Conservation (phyloP, 2,329 filamentous ascomycete genomes). For the Dendrostoma leiphaemia region DNA sequence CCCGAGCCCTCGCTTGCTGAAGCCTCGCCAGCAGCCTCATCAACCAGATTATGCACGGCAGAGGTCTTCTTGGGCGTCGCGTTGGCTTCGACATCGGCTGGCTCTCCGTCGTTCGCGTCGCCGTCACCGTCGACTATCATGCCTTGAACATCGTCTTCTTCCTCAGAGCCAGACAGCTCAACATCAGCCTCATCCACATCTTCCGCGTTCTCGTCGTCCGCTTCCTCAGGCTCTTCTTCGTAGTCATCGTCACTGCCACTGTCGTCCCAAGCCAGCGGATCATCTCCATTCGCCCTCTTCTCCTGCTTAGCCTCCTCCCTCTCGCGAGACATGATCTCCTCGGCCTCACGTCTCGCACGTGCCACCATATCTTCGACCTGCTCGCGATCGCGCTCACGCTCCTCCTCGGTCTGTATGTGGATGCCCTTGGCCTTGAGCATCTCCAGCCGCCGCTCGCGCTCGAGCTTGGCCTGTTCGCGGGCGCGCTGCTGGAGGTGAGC, state of each 20-base stretch:
- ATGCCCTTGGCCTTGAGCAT: conserved; percentile 78
- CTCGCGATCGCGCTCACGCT: conserved; percentile 75
- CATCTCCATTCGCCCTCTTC: conserved; percentile 43
- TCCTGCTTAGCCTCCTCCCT: conserved; percentile 69
- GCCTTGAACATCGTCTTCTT: conserved; percentile 24
- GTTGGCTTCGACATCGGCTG: conserved; percentile 36
- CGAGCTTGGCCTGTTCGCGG: conserved; percentile 73
- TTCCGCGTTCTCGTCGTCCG: conserved; percentile 33
- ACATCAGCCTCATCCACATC: conserved; percentile 35
- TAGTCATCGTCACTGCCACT: conserved; percentile 52
- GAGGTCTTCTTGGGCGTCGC: conserved; percentile 27
- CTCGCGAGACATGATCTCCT: conserved; percentile 76
- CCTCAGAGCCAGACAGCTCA: conserved; percentile 44
- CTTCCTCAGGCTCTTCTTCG: conserved; percentile 39
- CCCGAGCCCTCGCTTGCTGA: conserved; percentile 35
- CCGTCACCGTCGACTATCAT: conserved; percentile 26
- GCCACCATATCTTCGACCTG: conserved; percentile 87
- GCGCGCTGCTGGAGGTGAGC: conserved; percentile 67
- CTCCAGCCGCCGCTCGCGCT: conserved; percentile 75
- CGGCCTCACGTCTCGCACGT: conserved; percentile 76
- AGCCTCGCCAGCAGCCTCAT: conserved; percentile 37
- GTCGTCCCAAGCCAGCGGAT: conserved; percentile 55
- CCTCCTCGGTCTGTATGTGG: conserved; percentile 78
- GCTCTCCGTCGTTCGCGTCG: conserved; percentile 30
- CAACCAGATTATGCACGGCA: conserved; percentile 31